These are phyloP conservation scores for Heliocybe sulcata DNA, from an alignment of 1,284 basidiomycete genomes.

Conservation along the genomic window DNA sequence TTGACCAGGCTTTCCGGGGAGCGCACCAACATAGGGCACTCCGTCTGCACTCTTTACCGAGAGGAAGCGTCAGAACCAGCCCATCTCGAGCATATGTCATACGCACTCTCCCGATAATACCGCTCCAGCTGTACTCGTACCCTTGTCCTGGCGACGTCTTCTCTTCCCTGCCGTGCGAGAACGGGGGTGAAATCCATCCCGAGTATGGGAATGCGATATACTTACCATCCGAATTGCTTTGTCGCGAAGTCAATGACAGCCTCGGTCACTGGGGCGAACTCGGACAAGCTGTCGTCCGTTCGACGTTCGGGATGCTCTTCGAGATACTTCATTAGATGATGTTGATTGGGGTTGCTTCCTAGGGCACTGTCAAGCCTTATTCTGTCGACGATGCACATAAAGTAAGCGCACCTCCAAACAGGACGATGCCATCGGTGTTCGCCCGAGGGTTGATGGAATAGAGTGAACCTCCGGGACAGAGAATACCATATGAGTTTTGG, in stretches of 20 bases:
- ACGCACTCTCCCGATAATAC: slow-evolving; percentile 14
- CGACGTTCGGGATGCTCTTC: slow-evolving; percentile 9
- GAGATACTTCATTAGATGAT: slow-evolving; percentile 11
- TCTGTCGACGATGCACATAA: background rate
- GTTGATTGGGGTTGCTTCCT: slow-evolving; percentile 13
- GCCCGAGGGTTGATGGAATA: slow-evolving; percentile 15
- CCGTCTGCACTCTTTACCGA: background rate
- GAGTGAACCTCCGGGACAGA: slow-evolving; percentile 8
- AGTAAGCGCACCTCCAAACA: slow-evolving; percentile 11
- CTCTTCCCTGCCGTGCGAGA: background rate
- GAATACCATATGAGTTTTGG: slow-evolving; percentile 15
- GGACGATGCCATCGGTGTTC: slow-evolving; percentile 11
- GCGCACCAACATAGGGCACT: slow-evolving; percentile 14
- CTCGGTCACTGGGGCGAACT: slow-evolving; percentile 14
- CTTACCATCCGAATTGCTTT: slow-evolving; percentile 13
- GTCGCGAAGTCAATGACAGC: slow-evolving; percentile 12
- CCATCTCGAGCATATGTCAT: background rate
- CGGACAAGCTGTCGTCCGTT: slow-evolving; percentile 12
- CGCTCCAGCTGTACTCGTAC: slow-evolving; percentile 11
- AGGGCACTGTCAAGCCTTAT: background rate
- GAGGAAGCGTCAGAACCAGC: slow-evolving; percentile 3
- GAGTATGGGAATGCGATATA: background rate
- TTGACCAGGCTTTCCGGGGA: slow-evolving; percentile 29
- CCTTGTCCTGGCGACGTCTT: background rate
- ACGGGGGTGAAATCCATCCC: background rate